phyloP scores from a whole-genome alignment of 257 asterid species.

The Nicotiana obtusifolia region DNA sequence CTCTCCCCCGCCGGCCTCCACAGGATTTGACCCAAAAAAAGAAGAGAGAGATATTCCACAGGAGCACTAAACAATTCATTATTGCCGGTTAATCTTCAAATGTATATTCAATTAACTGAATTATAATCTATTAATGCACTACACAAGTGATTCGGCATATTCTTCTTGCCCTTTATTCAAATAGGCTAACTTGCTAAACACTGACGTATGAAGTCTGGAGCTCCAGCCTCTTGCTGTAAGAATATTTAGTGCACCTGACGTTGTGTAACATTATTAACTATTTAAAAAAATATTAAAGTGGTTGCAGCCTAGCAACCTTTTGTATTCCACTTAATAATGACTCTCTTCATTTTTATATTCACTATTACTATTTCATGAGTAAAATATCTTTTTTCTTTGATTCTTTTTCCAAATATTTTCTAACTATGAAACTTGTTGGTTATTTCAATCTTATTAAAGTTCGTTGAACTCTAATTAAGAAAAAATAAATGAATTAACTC shows the following conservation, averaged over 20 bases:
- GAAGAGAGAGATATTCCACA: not conserved
- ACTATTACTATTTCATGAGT: no score
- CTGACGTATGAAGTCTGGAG: not conserved
- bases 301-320: not conserved
- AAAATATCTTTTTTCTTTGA: no score
- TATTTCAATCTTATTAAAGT: no score
- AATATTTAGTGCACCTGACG: not conserved
- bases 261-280: not conserved
- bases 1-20: slow-evolving; percentile 14
- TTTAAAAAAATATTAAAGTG: not conserved
- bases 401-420: no score
- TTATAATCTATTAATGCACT: not conserved
- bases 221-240: not conserved
- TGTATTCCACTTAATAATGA: no score
- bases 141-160: not conserved
- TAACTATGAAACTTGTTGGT: no score
- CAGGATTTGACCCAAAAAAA: not conserved
- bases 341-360: not conserved
- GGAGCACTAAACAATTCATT: not conserved
- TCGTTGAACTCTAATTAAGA: no score
- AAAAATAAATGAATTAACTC: no score
- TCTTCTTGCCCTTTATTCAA: not conserved
- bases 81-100: not conserved
- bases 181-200: not conserved
- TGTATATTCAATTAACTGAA: not conserved